Evolutionary conservation across 2,329 filamentous ascomycete species (phyloP).

Genomic region (Claviceps africana): DNA sequence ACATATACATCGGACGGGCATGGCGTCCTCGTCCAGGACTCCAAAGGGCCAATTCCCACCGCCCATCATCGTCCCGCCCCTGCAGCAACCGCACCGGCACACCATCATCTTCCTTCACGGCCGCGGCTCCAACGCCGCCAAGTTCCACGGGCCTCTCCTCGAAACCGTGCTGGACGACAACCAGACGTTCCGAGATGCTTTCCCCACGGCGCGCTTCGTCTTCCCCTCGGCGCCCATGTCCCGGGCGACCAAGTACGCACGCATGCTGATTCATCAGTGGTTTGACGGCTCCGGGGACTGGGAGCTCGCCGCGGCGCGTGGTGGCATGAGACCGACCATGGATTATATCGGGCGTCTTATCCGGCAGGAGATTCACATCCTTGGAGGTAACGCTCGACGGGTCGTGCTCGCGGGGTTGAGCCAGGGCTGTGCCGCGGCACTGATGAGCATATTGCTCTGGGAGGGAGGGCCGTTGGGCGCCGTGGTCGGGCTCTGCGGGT

Average conservation of each 20-base stretch:
- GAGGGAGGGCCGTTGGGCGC: slow-evolving; percentile 24
- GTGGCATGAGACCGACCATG: slow-evolving; percentile 26
- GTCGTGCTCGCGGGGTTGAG: slow-evolving; percentile 37
- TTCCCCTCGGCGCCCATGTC: slow-evolving; percentile 33
- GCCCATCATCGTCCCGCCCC: slow-evolving; percentile 11
- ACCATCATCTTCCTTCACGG: slow-evolving; percentile 37
- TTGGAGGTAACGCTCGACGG: slow-evolving; percentile 21
- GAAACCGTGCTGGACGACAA: slow-evolving; percentile 9
- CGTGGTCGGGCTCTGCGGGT: slow-evolving; percentile 30
- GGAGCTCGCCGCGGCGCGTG: slow-evolving; percentile 15
- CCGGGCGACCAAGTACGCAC: slow-evolving; percentile 19
- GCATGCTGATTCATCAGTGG: slow-evolving; percentile 21
- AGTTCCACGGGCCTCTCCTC: slow-evolving; percentile 28
- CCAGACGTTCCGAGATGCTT: slow-evolving; percentile 16
- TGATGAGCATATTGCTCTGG: slow-evolving; percentile 31
- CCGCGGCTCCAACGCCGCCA: slow-evolving; percentile 27
- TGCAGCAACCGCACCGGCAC: slow-evolving; percentile 21
- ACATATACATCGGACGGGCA: no score
- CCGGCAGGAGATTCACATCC: slow-evolving; percentile 17
- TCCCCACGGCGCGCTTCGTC: slow-evolving; percentile 32
- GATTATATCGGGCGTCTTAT: slow-evolving; percentile 26
- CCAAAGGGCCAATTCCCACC: slow-evolving; percentile 13
- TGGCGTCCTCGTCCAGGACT: not conserved
- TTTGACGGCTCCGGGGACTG: slow-evolving; percentile 23
- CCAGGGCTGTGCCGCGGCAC: slow-evolving; percentile 35